phyloP scores from a whole-genome alignment of 2,329 filamentous ascomycete species.

The Colletotrichum tanaceti region DNA sequence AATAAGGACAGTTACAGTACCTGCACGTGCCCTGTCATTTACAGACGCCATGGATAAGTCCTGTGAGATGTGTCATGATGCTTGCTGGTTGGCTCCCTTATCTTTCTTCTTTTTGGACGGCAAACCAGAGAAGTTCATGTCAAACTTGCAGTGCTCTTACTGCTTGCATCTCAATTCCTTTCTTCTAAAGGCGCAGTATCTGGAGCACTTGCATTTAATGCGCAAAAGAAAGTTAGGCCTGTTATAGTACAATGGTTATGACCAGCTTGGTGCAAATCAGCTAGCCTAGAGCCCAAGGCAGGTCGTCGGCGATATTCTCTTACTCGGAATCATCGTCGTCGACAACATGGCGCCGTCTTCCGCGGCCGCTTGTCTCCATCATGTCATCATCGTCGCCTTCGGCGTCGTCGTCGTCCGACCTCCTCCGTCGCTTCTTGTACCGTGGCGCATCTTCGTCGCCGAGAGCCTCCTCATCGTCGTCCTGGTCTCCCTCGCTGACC shows the following conservation, averaged over 20 bases:
- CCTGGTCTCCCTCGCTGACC: constrained; percentile 68
- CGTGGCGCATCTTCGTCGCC: constrained; percentile 59
- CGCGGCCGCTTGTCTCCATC: constrained; percentile 54
- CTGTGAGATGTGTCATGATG: not conserved
- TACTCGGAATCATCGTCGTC: constrained; percentile 70
- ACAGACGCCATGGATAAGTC: constrained; percentile 9
- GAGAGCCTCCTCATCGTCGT: constrained; percentile 68
- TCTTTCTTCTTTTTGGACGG: not conserved
- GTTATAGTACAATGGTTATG: constrained; percentile 22
- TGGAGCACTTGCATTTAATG: not conserved
- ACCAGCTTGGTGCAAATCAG: not conserved
- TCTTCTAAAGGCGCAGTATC: not conserved
- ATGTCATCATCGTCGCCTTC: constrained; percentile 63
- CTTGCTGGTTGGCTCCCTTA: not conserved
- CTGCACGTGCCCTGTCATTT: constrained; percentile 31
- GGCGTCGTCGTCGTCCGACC: constrained; percentile 60
- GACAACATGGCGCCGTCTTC: constrained; percentile 66
- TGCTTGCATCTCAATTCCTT: not conserved
- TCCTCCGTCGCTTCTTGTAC: constrained; percentile 62
- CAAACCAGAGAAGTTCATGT: not conserved
- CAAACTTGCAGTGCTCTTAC: not conserved
- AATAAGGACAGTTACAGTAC: not conserved
- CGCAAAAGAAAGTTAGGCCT: constrained; percentile 16
- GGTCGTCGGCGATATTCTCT: constrained; percentile 3
- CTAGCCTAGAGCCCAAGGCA: not conserved